Conservation (phyloP, 129 eudicot species). For the Flaveria trinervia region DNA sequence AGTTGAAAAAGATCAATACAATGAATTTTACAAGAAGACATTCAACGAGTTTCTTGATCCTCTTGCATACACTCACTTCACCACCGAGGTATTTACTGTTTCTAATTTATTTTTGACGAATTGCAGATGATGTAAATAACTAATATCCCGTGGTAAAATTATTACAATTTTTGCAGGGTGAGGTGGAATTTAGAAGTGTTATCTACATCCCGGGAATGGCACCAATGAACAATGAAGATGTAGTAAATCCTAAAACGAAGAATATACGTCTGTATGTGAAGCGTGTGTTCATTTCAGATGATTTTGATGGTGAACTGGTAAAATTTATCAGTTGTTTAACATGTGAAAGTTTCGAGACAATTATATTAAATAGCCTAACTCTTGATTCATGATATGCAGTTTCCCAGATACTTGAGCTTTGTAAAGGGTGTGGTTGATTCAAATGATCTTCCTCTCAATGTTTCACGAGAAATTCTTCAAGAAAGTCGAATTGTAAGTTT, state of each 20-base stretch:
- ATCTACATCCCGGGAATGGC: constrained; percentile 96
- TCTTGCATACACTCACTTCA: constrained; percentile 74
- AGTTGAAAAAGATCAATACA: constrained; percentile 75
- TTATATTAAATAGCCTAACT: constrained; percentile 1
- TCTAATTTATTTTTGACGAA: not conserved
- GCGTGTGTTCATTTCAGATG: constrained; percentile 97
- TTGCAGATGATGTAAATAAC: not conserved
- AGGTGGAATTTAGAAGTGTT: constrained; percentile 90
- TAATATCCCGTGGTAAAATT: not conserved
- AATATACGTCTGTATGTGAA: constrained; percentile 91
- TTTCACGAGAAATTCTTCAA: constrained; percentile 90
- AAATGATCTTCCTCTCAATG: constrained; percentile 85
- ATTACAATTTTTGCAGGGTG: constrained; percentile 59
- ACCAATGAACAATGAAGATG: constrained; percentile 88
- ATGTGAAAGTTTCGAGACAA: not conserved
- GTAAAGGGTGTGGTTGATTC: constrained; percentile 82
- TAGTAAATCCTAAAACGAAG: constrained; percentile 86
- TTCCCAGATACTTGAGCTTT: constrained; percentile 94
- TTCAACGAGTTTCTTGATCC: constrained; percentile 91
- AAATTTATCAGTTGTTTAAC: constrained; percentile 12
- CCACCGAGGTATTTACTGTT: constrained; percentile 68
- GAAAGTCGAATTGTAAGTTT: constrained; percentile 90
- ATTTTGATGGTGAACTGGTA: constrained; percentile 99
- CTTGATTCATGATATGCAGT: constrained; percentile 46
- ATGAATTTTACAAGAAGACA: constrained; percentile 90